These are phyloP conservation scores for Trichoderma guizhouense DNA, from an alignment of 2,329 filamentous ascomycete genomes.

Conservation along the genomic window DNA sequence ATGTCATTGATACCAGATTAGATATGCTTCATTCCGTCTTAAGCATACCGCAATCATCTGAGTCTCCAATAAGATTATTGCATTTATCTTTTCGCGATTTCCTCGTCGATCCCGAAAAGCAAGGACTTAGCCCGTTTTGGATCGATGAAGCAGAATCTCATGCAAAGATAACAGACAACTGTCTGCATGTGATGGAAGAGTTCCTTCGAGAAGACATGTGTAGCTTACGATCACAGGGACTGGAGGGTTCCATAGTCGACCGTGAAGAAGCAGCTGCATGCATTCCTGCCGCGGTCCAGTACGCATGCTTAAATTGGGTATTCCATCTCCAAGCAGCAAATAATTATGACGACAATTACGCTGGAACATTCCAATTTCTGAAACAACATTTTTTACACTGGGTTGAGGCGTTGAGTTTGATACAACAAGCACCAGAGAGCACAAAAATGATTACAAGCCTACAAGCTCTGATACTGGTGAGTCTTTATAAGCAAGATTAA, in stretches of 20 bases:
- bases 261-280: neutral
- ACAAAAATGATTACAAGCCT: neutral
- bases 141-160: neutral
- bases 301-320: conserved; percentile 12
- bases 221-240: neutral
- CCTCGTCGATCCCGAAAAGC: neutral
- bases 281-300: neutral
- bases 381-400: conserved; percentile 39
- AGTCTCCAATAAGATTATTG: conserved; percentile 27
- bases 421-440: conserved; percentile 25
- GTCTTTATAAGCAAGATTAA: too few species aligned
- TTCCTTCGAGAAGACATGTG: neutral
- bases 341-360: conserved; percentile 22
- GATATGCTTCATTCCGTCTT: conserved; percentile 35
- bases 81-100: conserved; percentile 9
- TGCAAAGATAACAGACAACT: neutral
- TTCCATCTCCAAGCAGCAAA: conserved; percentile 29
- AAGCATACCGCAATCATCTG: conserved; percentile 25
- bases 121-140: neutral
- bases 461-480: neutral
- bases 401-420: conserved; percentile 38
- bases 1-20: conserved; percentile 23
- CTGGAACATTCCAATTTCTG: conserved; percentile 35
- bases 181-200: neutral
- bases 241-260: neutral